Evolutionary conservation across 441 rosid genomes (phyloP), one percentile per base, ranked within the genome.

Genomic region (Daphne laureola): DNA sequence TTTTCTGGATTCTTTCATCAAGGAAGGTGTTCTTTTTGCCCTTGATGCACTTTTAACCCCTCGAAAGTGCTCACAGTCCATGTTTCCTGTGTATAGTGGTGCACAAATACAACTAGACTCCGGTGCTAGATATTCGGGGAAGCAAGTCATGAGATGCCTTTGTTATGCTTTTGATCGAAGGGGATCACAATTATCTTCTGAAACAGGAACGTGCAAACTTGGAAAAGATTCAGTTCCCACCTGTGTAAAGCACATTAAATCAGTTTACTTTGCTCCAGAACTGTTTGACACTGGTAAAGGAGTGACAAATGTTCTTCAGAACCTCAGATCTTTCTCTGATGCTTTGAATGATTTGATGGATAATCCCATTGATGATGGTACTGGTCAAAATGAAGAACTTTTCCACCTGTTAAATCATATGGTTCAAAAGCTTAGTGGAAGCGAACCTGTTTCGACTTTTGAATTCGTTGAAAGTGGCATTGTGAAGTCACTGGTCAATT

Each of bases 391-490:
- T 54, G 84, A 75, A 49, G 91, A 82, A 55, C 81, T 78, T 58
- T 57, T 72, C 56, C 54, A 49, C 50, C 48, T 81, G 48, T 78
- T 90, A 72, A 68, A 67, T 67, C 81, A 82, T 51, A 70, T 86
- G 27, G 66, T 81, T 71, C 81, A 52, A 59, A 82, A 74, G 67
- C 85, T 94, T 67, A 70, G 71, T 64, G 95, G 97, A 62, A 72
- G 66, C 66, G 99, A 90, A 67, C 79, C 84, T 51, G 82, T 94
- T 65, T 94, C 99, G 64, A 87, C 87, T 49, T 94, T 94, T 76
- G 99, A 90, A 72, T 82, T 94, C 57, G 77, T 85, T 51, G 95
- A 84, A 76, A 90, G 99, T 72, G 97, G 99, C 67, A 71, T 87
- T 56, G 83, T 86, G 51, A 90, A 76, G 70, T 77, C 94, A 0